Percentiles rank a stretch among this genome's conserved stretches.
These are phyloP conservation scores for Arthrobotrys entomopaga DNA, from an alignment of 2,329 filamentous ascomycete species.

Conservation along the genomic window DNA sequence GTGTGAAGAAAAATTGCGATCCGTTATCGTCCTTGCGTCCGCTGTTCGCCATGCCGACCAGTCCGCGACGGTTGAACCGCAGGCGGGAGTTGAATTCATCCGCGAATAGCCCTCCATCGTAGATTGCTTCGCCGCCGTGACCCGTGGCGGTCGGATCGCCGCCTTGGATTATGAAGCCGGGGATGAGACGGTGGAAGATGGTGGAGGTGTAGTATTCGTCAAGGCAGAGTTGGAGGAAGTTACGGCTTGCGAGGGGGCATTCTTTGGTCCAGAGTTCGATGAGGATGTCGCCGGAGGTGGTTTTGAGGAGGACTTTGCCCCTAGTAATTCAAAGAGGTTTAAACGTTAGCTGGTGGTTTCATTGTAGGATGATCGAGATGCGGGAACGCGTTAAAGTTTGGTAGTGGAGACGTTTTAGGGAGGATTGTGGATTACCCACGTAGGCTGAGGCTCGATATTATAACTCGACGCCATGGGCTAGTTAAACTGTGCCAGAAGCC, in stretches of 20 bases:
- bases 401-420: conserved; percentile 4
- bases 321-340: conserved; percentile 6
- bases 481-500: background rate
- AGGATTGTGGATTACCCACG: conserved; percentile 17
- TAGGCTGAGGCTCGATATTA: conserved; percentile 52
- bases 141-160: conserved; percentile 94
- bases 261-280: conserved; percentile 96
- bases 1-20: conserved; percentile 96
- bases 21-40: conserved; percentile 81
- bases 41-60: conserved; percentile 96
- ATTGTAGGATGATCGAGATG: conserved; percentile 3
- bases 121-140: conserved; percentile 89
- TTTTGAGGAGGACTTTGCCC: conserved; percentile 89
- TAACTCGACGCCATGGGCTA: conserved; percentile 47
- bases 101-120: conserved; percentile 81
- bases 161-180: conserved; percentile 91
- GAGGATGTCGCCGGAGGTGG: conserved; percentile 85
- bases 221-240: conserved; percentile 93
- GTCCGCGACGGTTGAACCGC: conserved; percentile 88
- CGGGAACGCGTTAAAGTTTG: background rate
- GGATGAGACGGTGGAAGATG: conserved; percentile 90
- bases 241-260: conserved; percentile 87
- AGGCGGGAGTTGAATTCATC: conserved; percentile 93
- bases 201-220: conserved; percentile 96
- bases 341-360: conserved; percentile 11